Conservation (phyloP, 495 filamentous ascomycete genomes). For the Astrothelium macrocarpum region DNA sequence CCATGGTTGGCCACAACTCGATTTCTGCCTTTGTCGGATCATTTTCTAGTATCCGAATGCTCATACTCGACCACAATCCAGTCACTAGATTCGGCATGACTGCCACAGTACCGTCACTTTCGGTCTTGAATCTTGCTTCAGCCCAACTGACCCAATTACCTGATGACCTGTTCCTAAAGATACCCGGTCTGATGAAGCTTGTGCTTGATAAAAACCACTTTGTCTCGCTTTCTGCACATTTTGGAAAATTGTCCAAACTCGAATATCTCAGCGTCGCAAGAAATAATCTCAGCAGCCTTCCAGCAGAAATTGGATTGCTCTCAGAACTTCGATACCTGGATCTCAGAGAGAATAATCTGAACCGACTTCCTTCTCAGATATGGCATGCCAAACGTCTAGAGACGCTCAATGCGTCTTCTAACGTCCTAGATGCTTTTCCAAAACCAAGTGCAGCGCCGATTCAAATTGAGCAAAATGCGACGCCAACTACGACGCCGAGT, state of each 20-base stretch:
- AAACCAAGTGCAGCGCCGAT: conserved; percentile 43
- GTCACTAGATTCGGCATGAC: conserved; percentile 84
- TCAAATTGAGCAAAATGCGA: conserved; percentile 22
- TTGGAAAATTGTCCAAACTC: conserved; percentile 72
- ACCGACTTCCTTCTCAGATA: conserved; percentile 75
- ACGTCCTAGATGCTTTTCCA: conserved; percentile 80
- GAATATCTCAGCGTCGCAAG: conserved; percentile 90
- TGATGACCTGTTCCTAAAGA: conserved; percentile 76
- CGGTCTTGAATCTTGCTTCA: conserved; percentile 74
- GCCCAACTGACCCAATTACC: conserved; percentile 77
- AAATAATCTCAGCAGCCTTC: conserved; percentile 74
- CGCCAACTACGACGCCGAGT: conserved; percentile 43
- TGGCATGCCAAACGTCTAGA: conserved; percentile 87
- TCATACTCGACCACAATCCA: conserved; percentile 85
- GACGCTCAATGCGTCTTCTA: conserved; percentile 89
- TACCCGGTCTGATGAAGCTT: conserved; percentile 75
- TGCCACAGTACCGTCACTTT: conserved; percentile 66
- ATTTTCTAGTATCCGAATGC: conserved; percentile 71
- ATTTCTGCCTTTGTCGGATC: conserved; percentile 78
- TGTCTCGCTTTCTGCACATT: conserved; percentile 70
- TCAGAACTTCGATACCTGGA: conserved; percentile 76
- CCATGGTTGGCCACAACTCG: conserved; percentile 82
- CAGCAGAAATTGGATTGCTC: conserved; percentile 75
- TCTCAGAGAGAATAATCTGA: conserved; percentile 83
- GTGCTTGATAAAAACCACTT: conserved; percentile 94